These are phyloP conservation scores for Rubia tinctorum DNA, from an alignment of 305 asterid genomes.

Conservation along the genomic window DNA sequence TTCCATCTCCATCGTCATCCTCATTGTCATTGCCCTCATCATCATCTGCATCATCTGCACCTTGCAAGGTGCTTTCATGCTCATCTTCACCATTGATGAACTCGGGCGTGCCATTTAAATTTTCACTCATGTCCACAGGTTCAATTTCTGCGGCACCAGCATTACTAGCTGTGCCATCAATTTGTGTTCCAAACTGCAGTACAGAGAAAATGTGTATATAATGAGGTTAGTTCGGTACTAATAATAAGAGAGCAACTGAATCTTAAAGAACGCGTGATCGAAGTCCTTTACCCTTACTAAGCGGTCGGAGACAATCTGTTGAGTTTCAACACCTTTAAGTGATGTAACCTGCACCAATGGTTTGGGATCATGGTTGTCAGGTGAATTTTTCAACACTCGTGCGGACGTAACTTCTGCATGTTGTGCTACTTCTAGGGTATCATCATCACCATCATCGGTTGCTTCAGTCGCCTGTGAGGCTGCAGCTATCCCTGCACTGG, in stretches of 20 bases:
- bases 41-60: constrained; percentile 23
- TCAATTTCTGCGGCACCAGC: constrained; percentile 30
- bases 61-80: constrained; percentile 35
- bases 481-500: constrained; percentile 46
- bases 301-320: constrained; percentile 26
- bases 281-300: constrained; percentile 43
- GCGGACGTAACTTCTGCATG: constrained; percentile 48
- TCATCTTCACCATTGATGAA: constrained; percentile 37
- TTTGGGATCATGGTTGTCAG: constrained; percentile 29
- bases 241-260: not conserved
- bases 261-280: constrained; percentile 6
- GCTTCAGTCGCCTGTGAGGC: constrained; percentile 35
- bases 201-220: constrained; percentile 9
- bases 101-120: constrained; percentile 43
- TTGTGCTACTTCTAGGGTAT: constrained; percentile 20
- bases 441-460: constrained; percentile 30
- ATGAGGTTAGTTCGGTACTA: not conserved
- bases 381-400: constrained; percentile 32
- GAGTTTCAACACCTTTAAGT: constrained; percentile 30
- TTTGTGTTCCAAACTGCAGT: constrained; percentile 40
- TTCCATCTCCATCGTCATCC: constrained; percentile 29
- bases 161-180: constrained; percentile 22
- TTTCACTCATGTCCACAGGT: constrained; percentile 34
- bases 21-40: constrained; percentile 24
- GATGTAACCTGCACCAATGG: constrained; percentile 36